A percentile compares a stretch with the other conserved stretches of the same genome.
Conservation (phyloP, 306 rosid species). For the Luffa aegyptiaca region DNA sequence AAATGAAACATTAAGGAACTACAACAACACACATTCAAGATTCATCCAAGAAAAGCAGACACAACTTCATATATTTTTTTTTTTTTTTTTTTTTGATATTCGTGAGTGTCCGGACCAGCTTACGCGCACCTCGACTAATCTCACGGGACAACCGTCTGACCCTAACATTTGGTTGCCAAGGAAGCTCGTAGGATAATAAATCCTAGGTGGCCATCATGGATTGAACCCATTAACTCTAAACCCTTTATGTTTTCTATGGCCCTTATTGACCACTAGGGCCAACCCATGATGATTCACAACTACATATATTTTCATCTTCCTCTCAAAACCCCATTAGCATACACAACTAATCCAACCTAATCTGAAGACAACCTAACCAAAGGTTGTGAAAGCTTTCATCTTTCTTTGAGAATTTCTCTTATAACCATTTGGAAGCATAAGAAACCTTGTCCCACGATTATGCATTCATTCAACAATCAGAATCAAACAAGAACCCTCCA, state of each 20-base stretch:
- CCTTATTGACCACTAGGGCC: too few species aligned
- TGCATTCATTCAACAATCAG: neutral
- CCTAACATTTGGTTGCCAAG: too few species aligned
- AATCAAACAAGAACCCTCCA: neutral
- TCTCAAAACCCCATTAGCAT: neutral
- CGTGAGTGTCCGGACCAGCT: too few species aligned
- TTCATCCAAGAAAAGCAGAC: neutral
- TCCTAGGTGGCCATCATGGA: too few species aligned
- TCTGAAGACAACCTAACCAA: neutral
- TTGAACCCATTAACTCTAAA: too few species aligned
- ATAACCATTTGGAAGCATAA: neutral
- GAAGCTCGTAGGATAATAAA: too few species aligned
- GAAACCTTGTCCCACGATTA: neutral
- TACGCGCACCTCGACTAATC: too few species aligned
- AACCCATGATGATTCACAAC: too few species aligned
- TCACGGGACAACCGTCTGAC: too few species aligned
- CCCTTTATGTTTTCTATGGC: too few species aligned
- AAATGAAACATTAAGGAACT: neutral
- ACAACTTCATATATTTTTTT: neutral
- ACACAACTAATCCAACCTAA: neutral
- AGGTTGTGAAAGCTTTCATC: neutral
- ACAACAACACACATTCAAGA: neutral
- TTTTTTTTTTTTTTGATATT: too few species aligned
- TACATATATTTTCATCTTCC: neutral
- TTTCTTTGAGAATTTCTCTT: neutral